A percentile compares a stretch with the other conserved stretches of the same genome.
Evolutionary conservation across 257 asterid genomes (phyloP).

Genomic region (Lithospermum erythrorhizon): DNA sequence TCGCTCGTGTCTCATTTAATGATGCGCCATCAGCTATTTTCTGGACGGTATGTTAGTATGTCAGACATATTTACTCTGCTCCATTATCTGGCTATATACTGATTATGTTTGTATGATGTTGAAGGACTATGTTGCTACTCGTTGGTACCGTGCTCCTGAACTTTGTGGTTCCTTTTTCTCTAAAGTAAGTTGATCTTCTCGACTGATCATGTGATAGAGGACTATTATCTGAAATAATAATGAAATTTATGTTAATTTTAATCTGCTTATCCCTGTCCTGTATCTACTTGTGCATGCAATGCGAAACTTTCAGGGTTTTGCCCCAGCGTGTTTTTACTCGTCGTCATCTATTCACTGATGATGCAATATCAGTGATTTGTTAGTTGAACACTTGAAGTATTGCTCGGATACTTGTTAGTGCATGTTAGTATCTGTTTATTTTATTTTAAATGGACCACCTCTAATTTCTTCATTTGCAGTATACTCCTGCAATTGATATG

Average conservation of each 20-base stretch:
- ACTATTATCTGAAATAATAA: too few species aligned
- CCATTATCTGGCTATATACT: slow-evolving; percentile 2
- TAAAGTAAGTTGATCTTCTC: slow-evolving; percentile 49
- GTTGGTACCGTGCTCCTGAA: slow-evolving; percentile 99
- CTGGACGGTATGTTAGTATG: slow-evolving; percentile 65
- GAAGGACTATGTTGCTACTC: slow-evolving; percentile 95
- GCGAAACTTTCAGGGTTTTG: neutral
- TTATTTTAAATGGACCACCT: slow-evolving; percentile 1
- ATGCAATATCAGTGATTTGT: neutral
- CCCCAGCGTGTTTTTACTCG: neutral
- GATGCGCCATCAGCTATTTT: slow-evolving; percentile 95
- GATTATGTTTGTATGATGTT: slow-evolving; percentile 13
- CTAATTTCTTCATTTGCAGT: slow-evolving; percentile 38
- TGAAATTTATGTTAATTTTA: too few species aligned
- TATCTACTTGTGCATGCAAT: too few species aligned
- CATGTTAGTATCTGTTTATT: neutral
- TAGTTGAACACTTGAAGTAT: neutral
- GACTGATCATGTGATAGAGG: neutral
- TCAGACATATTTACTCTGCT: neutral
- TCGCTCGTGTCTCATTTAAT: slow-evolving; percentile 91
- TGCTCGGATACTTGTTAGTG: neutral
- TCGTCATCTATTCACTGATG: too few species aligned
- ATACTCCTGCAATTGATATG: slow-evolving; percentile 86
- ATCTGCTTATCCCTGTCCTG: neutral
- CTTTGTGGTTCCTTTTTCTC: slow-evolving; percentile 93